These are phyloP conservation scores for Sclerotinia nivalis DNA, from an alignment of 2,329 filamentous ascomycete genomes.

Conservation along the genomic window DNA sequence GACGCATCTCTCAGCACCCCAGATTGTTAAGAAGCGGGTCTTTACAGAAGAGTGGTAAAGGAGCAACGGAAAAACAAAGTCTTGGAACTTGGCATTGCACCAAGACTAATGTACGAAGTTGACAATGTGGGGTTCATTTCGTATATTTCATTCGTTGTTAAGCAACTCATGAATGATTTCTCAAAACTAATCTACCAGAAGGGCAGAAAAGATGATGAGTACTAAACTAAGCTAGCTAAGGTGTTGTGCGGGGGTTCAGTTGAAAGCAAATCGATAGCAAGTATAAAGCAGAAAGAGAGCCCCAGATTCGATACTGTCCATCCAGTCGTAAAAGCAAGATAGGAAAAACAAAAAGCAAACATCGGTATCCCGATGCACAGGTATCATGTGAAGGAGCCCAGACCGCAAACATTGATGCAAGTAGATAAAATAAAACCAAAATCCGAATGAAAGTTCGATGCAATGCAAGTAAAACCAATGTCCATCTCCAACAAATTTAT, in stretches of 20 bases:
- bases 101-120: not conserved
- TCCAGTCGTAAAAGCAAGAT: conserved; percentile 8
- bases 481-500: conserved; percentile 21
- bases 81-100: not conserved
- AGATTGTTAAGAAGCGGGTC: not conserved
- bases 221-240: conserved; percentile 17
- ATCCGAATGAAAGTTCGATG: conserved; percentile 11
- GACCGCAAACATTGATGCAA: conserved; percentile 20
- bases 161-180: conserved; percentile 16
- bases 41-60: not conserved
- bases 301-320: not conserved
- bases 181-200: conserved; percentile 9
- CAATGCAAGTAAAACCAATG: conserved; percentile 12
- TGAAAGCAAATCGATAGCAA: conserved; percentile 8
- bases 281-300: conserved; percentile 11
- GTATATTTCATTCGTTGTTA: conserved; percentile 22
- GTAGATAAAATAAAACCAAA: conserved; percentile 1
- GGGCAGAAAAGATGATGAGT: conserved; percentile 3
- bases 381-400: conserved; percentile 20
- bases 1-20: not conserved
- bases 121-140: conserved; percentile 7
- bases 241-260: conserved; percentile 4
- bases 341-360: conserved; percentile 23
- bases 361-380: conserved; percentile 23
- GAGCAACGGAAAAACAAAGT: not conserved